Percentiles rank a stretch among this genome's conserved stretches.
Evolutionary conservation across 2,329 filamentous ascomycete species (phyloP).

Genomic region (Botryotinia calthae): DNA sequence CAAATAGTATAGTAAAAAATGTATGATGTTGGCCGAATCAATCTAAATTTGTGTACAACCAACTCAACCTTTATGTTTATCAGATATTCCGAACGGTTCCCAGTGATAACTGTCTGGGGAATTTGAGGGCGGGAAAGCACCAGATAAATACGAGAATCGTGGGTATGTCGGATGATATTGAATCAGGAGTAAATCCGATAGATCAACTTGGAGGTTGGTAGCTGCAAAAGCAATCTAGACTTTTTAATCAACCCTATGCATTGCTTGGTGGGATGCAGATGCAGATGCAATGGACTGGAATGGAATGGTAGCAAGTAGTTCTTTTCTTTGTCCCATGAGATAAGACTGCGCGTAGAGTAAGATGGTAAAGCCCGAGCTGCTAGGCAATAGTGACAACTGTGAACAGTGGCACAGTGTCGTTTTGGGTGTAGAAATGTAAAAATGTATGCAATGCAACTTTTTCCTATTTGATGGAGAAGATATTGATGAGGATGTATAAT

Average conservation of each 20-base stretch:
- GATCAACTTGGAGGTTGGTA: background rate
- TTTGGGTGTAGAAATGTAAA: background rate
- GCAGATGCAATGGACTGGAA: background rate
- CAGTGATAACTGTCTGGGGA: background rate
- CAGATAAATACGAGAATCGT: background rate
- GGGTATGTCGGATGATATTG: constrained; percentile 1
- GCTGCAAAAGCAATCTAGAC: background rate
- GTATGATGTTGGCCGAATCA: background rate
- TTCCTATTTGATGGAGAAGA: background rate
- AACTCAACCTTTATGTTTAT: background rate
- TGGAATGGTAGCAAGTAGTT: background rate
- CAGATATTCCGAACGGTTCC: background rate
- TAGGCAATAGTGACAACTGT: background rate
- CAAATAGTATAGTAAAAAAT: background rate
- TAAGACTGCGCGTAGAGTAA: background rate
- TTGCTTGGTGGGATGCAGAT: background rate
- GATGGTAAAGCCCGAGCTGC: background rate
- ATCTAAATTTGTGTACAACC: background rate
- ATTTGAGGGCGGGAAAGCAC: background rate
- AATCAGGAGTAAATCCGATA: background rate
- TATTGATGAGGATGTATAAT: background rate
- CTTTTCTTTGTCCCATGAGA: background rate
- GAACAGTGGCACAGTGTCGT: background rate
- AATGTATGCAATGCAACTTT: background rate
- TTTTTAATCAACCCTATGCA: background rate